These are phyloP conservation scores for Huntiella moniliformis DNA, from an alignment of 2,329 filamentous ascomycete species.

Conservation along the genomic window DNA sequence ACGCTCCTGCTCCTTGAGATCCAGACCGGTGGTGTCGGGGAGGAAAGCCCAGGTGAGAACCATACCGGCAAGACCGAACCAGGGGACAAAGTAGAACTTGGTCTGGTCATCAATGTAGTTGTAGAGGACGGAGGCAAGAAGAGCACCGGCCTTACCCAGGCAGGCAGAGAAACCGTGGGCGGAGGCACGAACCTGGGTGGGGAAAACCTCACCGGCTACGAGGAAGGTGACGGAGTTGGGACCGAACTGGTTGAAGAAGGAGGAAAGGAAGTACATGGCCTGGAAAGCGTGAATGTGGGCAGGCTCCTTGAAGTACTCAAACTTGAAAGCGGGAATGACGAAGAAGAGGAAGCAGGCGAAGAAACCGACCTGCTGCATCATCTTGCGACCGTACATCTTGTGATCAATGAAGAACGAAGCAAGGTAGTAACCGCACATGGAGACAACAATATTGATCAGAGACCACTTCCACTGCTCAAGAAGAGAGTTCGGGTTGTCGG, in stretches of 20 bases:
- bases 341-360: slow-evolving; percentile 86
- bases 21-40: slow-evolving; percentile 90
- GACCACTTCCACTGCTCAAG: slow-evolving; percentile 87
- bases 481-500: slow-evolving; percentile 47
- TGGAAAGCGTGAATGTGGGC: slow-evolving; percentile 74
- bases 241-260: slow-evolving; percentile 98
- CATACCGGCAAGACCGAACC: slow-evolving; percentile 83
- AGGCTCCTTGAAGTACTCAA: slow-evolving; percentile 57
- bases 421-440: slow-evolving; percentile 72
- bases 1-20: slow-evolving; percentile 92
- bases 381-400: slow-evolving; percentile 90
- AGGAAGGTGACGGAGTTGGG: slow-evolving; percentile 95
- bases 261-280: slow-evolving; percentile 94
- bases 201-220: slow-evolving; percentile 89
- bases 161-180: slow-evolving; percentile 93
- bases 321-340: slow-evolving; percentile 76
- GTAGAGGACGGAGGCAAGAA: slow-evolving; percentile 75
- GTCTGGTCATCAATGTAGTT: slow-evolving; percentile 76
- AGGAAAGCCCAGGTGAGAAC: slow-evolving; percentile 70
- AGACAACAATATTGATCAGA: slow-evolving; percentile 75
- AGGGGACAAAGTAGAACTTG: slow-evolving; percentile 84
- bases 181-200: slow-evolving; percentile 77
- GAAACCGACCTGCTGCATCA: slow-evolving; percentile 92
- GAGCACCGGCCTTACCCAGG: slow-evolving; percentile 70
- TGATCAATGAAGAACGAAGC: slow-evolving; percentile 83